These are phyloP conservation scores for Phaeolepiota aurea DNA, from an alignment of 768 basidiomycete species.

Conservation along the genomic window DNA sequence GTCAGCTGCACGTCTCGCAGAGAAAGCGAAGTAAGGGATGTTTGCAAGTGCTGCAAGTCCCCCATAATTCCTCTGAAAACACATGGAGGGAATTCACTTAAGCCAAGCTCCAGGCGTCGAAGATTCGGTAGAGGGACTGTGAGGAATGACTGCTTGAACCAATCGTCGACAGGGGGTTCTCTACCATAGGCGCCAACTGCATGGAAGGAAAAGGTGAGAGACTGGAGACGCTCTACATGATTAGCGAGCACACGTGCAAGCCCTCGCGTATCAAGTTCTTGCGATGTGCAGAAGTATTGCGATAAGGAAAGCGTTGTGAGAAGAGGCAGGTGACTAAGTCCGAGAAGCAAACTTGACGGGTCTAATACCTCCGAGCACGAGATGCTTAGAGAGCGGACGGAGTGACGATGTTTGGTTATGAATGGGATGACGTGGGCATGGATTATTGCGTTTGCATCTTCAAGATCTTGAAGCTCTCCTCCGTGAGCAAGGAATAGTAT, in stretches of 20 bases:
- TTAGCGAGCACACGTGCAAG: conserved; percentile 12
- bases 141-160: not conserved
- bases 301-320: conserved; percentile 11
- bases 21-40: not conserved
- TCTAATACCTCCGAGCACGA: conserved; percentile 9
- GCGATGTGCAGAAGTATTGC: conserved; percentile 9
- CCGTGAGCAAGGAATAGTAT: conserved; percentile 10
- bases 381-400: conserved; percentile 9
- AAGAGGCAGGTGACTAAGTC: conserved; percentile 9
- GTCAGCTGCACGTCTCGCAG: not conserved
- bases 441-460: conserved; percentile 8
- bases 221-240: conserved; percentile 10
- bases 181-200: not conserved
- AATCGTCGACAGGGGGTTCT: not conserved
- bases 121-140: not conserved
- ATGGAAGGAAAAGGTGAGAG: conserved; percentile 8
- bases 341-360: conserved; percentile 9
- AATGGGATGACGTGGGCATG: conserved; percentile 12
- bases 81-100: not conserved
- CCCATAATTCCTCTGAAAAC: not conserved
- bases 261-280: conserved; percentile 10
- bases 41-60: not conserved
- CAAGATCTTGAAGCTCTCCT: too few species aligned
- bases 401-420: conserved; percentile 12
- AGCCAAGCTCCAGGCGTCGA: not conserved